Conservation (phyloP, 2,329 filamentous ascomycete species). For the Hypoxylon sp. region DNA sequence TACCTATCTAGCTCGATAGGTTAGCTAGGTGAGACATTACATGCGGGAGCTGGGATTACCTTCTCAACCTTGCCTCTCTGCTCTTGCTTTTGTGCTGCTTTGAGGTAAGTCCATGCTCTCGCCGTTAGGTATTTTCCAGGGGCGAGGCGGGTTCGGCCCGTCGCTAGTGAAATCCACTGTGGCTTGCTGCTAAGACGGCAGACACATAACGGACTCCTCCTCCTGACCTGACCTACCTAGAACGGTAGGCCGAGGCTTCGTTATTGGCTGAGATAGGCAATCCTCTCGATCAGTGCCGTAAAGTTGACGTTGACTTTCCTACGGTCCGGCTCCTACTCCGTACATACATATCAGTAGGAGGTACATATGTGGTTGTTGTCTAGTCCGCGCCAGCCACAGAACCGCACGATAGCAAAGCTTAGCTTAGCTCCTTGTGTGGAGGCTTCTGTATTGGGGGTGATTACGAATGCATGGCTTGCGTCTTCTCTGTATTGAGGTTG, state of each 20-base stretch:
- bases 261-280: conserved; percentile 1
- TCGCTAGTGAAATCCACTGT: not conserved
- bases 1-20: not conserved
- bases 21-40: conserved; percentile 11
- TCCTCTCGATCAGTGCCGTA: too few species aligned
- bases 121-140: not conserved
- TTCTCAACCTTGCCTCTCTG: not conserved
- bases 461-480: not conserved
- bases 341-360: too few species aligned
- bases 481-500: not conserved
- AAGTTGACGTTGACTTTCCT: too few species aligned
- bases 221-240: conserved; percentile 13
- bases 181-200: conserved; percentile 1
- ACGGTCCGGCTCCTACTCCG: not conserved
- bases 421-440: not conserved
- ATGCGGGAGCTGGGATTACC: not conserved
- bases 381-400: not conserved
- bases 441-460: not conserved
- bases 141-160: conserved; percentile 4
- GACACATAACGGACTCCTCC: conserved; percentile 31
- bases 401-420: not conserved
- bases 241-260: conserved; percentile 26
- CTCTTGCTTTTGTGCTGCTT: not conserved
- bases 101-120: too few species aligned
- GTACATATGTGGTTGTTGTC: not conserved